Evolutionary conservation across 768 basidiomycete genomes (phyloP).

Genomic region (Paxillus rubicundulus): DNA sequence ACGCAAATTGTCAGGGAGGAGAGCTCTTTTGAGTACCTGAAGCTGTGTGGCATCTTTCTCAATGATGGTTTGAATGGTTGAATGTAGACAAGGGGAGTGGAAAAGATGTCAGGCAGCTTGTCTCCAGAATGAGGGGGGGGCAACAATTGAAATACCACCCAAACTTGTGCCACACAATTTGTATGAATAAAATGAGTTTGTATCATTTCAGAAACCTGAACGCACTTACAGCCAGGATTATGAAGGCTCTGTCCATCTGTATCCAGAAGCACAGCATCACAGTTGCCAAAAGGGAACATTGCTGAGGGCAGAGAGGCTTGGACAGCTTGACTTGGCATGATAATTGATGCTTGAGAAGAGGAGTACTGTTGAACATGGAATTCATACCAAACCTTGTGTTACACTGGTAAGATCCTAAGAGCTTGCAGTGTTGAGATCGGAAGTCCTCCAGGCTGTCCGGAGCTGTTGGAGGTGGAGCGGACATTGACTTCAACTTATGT

Average conservation of each 20-base stretch:
- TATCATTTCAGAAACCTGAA: no score
- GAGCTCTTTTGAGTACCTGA: not conserved
- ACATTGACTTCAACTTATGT: no score
- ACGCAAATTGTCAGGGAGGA: not conserved
- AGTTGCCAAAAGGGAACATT: slow-evolving; percentile 21
- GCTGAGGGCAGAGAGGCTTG: slow-evolving; percentile 18
- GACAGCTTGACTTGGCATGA: slow-evolving; percentile 19
- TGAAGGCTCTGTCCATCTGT: no score
- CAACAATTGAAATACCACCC: no score
- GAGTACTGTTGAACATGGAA: slow-evolving; percentile 23
- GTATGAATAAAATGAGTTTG: no score
- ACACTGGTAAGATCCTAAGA: no score
- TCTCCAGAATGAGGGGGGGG: not conserved
- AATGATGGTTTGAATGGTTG: not conserved
- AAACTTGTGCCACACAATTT: no score
- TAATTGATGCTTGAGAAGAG: slow-evolving; percentile 14
- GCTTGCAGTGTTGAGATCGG: no score
- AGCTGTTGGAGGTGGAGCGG: no score
- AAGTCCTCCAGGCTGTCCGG: no score
- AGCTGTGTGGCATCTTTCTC: not conserved
- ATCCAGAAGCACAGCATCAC: no score
- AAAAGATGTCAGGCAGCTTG: not conserved
- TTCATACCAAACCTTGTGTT: slow-evolving; percentile 23
- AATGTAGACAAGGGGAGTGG: not conserved
- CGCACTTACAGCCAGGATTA: no score